Base-by-base conservation (phyloP, 345 rosid genomes). In the Odontarrhena argentea region DNA sequence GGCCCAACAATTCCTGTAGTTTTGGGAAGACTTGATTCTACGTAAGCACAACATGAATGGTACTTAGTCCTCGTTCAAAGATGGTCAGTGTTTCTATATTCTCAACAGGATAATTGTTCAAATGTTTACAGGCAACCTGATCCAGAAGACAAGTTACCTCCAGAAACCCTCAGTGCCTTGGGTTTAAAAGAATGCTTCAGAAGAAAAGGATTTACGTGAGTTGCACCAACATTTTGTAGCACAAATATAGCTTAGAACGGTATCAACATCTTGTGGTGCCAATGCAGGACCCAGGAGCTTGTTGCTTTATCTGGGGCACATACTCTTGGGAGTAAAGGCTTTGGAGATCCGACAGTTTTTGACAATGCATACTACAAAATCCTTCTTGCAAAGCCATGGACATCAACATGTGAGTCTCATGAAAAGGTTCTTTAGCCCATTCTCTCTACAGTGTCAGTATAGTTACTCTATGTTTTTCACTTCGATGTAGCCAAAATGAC, bases 171-270 rank as follows among this genome's bases (percentile, higher is more conserved):
- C 35, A 80, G 70, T 81, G 97, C 92, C 40, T 55, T 74, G 30
- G 91, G 79, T 73, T 78, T 92, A 68, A 92, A 90, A 86, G 81
- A 83, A 63, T 80, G 85, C 60, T 87, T 93, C 74, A 78, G 74
- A 77, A 79, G 77, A 74, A 93, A 93, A 80, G 98, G 98, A 80
- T 84, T 93, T 49, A 83, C 85, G 97, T 87, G 80, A 87, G 98
- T 87, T 63, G 36, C 6, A 28, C 41, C 41, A 45, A 38, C 48
- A 28, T 28, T 28, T 28, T 28, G 32, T 28, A 28, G 32, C 32
- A 30, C 38, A 60, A 2, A 30, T 15, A 55, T 32, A 12, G 9
- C 37, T 56, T 22, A 35, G 5, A 32, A 7, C 4, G 24, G 3
- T 62, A 37, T 24, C 34, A 54, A 45, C 12, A 6, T 41, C 12